phyloP scores from a whole-genome alignment of 2,329 filamentous ascomycete species.

The Knufia petricola region DNA sequence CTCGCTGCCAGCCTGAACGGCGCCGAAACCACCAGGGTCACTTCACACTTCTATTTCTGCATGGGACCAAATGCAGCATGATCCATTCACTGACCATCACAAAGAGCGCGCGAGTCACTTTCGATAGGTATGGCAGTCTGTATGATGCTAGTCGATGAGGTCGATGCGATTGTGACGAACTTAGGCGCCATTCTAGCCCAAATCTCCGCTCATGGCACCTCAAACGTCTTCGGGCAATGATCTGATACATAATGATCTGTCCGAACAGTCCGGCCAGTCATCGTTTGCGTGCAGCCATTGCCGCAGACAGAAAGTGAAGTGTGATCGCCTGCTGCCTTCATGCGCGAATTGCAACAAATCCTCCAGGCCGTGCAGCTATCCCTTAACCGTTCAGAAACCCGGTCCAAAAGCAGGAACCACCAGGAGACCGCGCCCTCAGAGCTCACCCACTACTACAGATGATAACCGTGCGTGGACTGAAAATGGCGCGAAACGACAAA shows the following conservation, averaged over 20 bases:
- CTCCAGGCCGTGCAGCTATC: conserved; percentile 13
- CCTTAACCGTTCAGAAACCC: conserved; percentile 9
- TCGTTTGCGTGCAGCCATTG: conserved; percentile 1
- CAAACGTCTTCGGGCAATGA: not conserved
- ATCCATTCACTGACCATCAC: too few relatives aligned
- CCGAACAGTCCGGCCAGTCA: conserved; percentile 1
- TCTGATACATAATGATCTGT: conserved; percentile 2
- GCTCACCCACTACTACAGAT: not conserved
- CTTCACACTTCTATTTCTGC: too few relatives aligned
- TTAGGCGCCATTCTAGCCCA: not conserved
- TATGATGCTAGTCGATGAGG: not conserved
- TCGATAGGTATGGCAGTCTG: not conserved
- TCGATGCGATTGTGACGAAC: not conserved
- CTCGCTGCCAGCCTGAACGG: too few relatives aligned
- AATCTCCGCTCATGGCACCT: not conserved
- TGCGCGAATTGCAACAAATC: conserved; percentile 1
- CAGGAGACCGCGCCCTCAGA: conserved; percentile 5
- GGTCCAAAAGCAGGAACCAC: conserved; percentile 21
- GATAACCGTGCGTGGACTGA: not conserved
- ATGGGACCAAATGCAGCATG: too few relatives aligned
- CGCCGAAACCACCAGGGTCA: too few relatives aligned
- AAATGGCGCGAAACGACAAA: not conserved
- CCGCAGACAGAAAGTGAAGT: conserved; percentile 2
- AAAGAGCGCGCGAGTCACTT: too few relatives aligned
- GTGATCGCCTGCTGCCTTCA: not conserved